phyloP scores from a whole-genome alignment of 177 flowering plant genomes.

The Vitis hybrid region DNA sequence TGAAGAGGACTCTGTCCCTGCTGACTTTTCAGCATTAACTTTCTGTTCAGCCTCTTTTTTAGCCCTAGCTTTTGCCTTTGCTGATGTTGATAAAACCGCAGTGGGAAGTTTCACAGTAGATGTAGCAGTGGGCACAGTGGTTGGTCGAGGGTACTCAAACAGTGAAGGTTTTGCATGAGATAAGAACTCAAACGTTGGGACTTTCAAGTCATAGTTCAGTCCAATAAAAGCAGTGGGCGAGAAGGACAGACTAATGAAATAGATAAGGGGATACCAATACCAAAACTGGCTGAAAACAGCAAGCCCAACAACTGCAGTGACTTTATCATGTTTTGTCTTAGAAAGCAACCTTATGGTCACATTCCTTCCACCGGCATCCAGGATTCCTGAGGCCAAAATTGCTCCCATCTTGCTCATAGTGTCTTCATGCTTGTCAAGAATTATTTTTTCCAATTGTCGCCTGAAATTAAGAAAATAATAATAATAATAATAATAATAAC shows the following conservation, averaged over 20 bases:
- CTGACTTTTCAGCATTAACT: constrained; percentile 57
- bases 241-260: constrained; percentile 85
- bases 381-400: constrained; percentile 95
- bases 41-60: constrained; percentile 92
- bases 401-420: constrained; percentile 99
- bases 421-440: constrained; percentile 98
- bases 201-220: constrained; percentile 86
- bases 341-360: constrained; percentile 93
- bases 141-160: constrained; percentile 94
- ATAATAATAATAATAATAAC: neutral
- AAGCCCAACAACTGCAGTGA: constrained; percentile 94
- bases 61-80: constrained; percentile 90
- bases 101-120: constrained; percentile 91
- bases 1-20: constrained; percentile 53
- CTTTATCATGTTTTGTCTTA: constrained; percentile 88
- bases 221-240: constrained; percentile 97
- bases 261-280: constrained; percentile 99
- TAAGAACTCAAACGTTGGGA: constrained; percentile 88
- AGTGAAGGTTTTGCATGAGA: constrained; percentile 96
- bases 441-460: constrained; percentile 94
- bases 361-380: constrained; percentile 99
- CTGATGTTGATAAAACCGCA: constrained; percentile 91
- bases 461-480: constrained; percentile 25
- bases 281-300: constrained; percentile 99
- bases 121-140: constrained; percentile 73